These are phyloP conservation scores for Backusella parvicylindrica DNA, from an alignment of 192 early-diverging fungal genomes.

Conservation along the genomic window DNA sequence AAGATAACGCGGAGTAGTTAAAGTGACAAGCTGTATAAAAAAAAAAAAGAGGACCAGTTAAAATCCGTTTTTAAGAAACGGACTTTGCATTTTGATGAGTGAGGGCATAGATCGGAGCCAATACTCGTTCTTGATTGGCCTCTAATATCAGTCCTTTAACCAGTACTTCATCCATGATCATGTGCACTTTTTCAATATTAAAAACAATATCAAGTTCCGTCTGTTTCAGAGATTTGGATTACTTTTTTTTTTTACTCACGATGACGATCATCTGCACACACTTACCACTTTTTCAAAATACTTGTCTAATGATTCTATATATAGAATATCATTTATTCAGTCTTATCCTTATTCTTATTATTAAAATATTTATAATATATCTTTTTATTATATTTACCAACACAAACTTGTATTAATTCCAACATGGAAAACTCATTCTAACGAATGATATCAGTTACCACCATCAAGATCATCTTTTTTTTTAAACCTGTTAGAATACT, in stretches of 20 bases:
- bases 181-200: constrained; percentile 38
- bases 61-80: background rate
- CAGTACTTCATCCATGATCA: constrained; percentile 40
- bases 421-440: constrained; percentile 38
- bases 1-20: background rate
- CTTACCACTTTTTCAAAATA: constrained; percentile 42
- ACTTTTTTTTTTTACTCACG: background rate
- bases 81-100: background rate
- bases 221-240: constrained; percentile 14
- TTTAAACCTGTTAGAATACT: background rate
- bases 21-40: background rate
- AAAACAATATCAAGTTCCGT: constrained; percentile 43
- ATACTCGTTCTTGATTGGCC: constrained; percentile 31
- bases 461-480: background rate
- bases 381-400: constrained; percentile 33
- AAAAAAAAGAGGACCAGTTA: background rate
- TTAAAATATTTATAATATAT: too few relatives aligned
- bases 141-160: constrained; percentile 36
- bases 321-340: background rate
- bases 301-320: constrained; percentile 30
- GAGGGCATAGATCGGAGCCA: constrained; percentile 19
- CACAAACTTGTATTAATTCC: constrained; percentile 32
- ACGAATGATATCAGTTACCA: background rate
- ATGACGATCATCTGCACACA: background rate
- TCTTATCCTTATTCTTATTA: background rate